These are phyloP conservation scores for Sphagnurus paluster DNA, from an alignment of 1,284 basidiomycete species.

Conservation along the genomic window DNA sequence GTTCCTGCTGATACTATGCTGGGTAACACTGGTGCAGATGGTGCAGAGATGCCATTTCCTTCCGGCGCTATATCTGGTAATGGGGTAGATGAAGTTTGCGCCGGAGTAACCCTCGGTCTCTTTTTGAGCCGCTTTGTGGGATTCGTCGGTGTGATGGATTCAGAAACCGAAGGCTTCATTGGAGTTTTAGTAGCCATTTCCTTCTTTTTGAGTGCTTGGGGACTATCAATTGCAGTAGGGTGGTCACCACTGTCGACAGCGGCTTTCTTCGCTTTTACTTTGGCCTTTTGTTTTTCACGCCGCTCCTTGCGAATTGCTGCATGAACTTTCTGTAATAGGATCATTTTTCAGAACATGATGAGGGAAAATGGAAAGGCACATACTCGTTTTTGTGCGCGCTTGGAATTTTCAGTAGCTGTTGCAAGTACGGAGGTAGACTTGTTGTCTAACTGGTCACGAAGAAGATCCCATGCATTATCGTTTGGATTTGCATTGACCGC, in stretches of 20 bases:
- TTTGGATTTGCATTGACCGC: constrained; percentile 40
- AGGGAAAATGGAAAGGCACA: constrained; percentile 12
- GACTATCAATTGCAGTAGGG: no score
- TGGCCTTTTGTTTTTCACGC: constrained; percentile 34
- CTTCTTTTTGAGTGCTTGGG: no score
- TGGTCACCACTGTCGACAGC: constrained; percentile 1
- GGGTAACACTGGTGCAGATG: neutral
- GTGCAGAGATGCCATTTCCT: neutral
- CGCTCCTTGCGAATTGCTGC: constrained; percentile 28
- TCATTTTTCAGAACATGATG: constrained; percentile 5
- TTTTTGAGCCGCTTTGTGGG: constrained; percentile 15
- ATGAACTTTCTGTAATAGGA: constrained; percentile 37
- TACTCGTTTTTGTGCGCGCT: constrained; percentile 59
- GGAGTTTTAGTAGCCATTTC: no score
- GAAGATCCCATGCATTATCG: constrained; percentile 48
- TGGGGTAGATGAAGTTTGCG: no score
- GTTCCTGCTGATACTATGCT: neutral
- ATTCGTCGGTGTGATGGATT: constrained; percentile 8
- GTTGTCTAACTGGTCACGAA: constrained; percentile 31
- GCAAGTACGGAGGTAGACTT: constrained; percentile 20
- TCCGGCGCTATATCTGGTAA: no score
- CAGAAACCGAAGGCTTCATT: constrained; percentile 14
- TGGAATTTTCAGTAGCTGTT: constrained; percentile 38
- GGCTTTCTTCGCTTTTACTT: constrained; percentile 26
- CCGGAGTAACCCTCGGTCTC: constrained; percentile 18